These are phyloP conservation scores for Symbiotaphrina buchneri DNA, from an alignment of 495 filamentous ascomycete genomes.

Conservation along the genomic window DNA sequence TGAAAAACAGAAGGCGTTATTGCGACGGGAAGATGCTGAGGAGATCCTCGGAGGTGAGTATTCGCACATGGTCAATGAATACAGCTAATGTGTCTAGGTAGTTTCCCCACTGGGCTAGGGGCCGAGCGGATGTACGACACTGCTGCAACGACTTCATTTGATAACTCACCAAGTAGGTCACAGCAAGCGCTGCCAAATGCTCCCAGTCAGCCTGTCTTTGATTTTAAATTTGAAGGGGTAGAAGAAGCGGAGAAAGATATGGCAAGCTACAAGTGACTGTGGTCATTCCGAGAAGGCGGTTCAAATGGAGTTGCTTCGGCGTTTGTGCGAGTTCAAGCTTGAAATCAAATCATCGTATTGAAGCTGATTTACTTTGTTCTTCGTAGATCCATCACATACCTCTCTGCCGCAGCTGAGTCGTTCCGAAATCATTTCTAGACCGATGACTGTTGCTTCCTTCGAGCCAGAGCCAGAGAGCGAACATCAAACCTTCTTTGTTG, in stretches of 20 bases:
- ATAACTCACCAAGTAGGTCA: background rate
- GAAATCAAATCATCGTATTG: background rate
- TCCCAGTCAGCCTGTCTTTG: background rate
- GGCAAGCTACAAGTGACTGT: constrained; percentile 3
- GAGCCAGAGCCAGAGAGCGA: constrained; percentile 11
- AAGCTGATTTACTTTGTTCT: background rate
- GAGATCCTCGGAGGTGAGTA: background rate
- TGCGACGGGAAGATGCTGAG: background rate
- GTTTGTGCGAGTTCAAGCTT: too few relatives aligned
- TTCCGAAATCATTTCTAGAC: constrained; percentile 11
- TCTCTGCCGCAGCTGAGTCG: constrained; percentile 2
- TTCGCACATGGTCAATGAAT: background rate
- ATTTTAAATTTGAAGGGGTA: constrained; percentile 13
- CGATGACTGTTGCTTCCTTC: constrained; percentile 8
- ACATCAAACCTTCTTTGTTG: constrained; percentile 32
- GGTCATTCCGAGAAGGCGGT: too few relatives aligned
- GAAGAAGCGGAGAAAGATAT: constrained; percentile 11
- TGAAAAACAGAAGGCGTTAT: constrained; percentile 12
- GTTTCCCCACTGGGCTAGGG: background rate
- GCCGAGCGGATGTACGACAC: constrained; percentile 1
- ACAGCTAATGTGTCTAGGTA: background rate
- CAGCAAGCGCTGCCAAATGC: constrained; percentile 4
- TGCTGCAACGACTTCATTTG: background rate
- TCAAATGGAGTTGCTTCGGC: too few relatives aligned
- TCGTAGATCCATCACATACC: background rate